Conservation (phyloP, 768 basidiomycete species). For the Epithele typhae region DNA sequence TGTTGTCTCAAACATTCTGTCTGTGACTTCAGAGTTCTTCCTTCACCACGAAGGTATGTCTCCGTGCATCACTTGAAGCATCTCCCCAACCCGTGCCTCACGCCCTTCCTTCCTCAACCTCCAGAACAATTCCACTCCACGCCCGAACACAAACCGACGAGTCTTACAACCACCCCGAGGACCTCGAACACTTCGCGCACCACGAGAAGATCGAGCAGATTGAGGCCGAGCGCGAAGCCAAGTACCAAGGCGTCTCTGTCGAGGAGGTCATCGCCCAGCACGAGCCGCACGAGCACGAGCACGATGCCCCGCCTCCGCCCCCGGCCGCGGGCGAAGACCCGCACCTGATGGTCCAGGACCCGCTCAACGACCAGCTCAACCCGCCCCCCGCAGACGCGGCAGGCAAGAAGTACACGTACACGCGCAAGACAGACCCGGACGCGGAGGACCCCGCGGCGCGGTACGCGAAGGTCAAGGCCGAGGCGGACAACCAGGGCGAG, state of each 20-base stretch:
- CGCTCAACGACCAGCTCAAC: slow-evolving; percentile 5
- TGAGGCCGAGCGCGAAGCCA: slow-evolving; percentile 82
- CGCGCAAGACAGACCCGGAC: slow-evolving; percentile 58
- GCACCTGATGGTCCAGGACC: slow-evolving; percentile 2
- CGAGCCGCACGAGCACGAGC: slow-evolving; percentile 31
- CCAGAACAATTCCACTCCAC: slow-evolving; percentile 90
- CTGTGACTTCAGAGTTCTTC: slow-evolving; percentile 67
- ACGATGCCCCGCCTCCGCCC: slow-evolving; percentile 2
- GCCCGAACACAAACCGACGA: slow-evolving; percentile 98
- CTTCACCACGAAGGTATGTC: slow-evolving; percentile 90
- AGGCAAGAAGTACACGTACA: slow-evolving; percentile 48
- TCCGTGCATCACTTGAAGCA: not conserved
- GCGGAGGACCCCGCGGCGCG: slow-evolving; percentile 63
- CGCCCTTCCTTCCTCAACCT: not conserved
- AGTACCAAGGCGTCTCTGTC: slow-evolving; percentile 76
- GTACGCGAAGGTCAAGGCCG: slow-evolving; percentile 48
- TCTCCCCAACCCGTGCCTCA: not conserved
- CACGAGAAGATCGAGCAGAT: slow-evolving; percentile 81
- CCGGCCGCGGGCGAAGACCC: slow-evolving; percentile 8
- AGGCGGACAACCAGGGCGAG: slow-evolving; percentile 49
- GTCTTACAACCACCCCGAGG: slow-evolving; percentile 91
- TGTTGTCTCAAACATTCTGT: too few relatives aligned
- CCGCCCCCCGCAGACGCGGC: slow-evolving; percentile 10
- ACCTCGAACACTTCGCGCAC: slow-evolving; percentile 85
- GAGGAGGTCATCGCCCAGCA: slow-evolving; percentile 62